Conservation (phyloP, 441 rosid genomes). For the Manihot esculenta region DNA sequence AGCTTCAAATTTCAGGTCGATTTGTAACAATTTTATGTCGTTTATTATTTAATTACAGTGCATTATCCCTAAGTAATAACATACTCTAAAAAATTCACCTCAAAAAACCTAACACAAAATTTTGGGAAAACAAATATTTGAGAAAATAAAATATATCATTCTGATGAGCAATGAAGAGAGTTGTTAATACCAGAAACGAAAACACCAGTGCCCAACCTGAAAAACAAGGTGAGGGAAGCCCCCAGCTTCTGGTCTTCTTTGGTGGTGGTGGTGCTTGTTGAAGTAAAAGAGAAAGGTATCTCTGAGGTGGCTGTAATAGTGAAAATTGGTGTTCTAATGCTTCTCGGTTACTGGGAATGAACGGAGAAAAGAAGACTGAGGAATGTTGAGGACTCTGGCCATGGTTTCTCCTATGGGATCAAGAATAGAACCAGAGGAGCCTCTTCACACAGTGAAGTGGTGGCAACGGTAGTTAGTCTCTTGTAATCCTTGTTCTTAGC, state of each 20-base stretch:
- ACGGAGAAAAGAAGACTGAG: conserved; percentile 35
- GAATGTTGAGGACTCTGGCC: conserved; percentile 56
- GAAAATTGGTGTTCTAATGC: conserved; percentile 30
- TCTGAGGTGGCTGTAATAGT: conserved; percentile 51
- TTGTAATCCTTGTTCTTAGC: too few relatives aligned
- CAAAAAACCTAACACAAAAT: not conserved
- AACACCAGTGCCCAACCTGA: conserved; percentile 77
- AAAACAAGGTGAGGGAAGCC: conserved; percentile 66
- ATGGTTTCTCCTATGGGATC: conserved; percentile 25
- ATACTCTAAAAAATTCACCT: not conserved
- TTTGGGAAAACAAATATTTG: too few relatives aligned
- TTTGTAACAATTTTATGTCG: too few relatives aligned
- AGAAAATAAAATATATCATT: too few relatives aligned
- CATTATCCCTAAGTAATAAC: not conserved
- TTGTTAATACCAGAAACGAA: conserved; percentile 48
- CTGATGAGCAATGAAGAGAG: not conserved
- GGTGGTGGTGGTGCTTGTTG: conserved; percentile 31
- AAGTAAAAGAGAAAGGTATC: conserved; percentile 27
- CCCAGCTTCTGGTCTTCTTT: conserved; percentile 32
- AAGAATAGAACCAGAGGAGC: not conserved
- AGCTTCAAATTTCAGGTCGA: not conserved
- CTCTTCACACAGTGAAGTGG: too few relatives aligned
- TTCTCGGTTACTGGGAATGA: conserved; percentile 29
- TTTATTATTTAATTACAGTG: not conserved
- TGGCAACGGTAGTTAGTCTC: too few relatives aligned